Evolutionary conservation across 2,329 filamentous ascomycete genomes (phyloP).

Genomic region (Xylariaceae sp.): DNA sequence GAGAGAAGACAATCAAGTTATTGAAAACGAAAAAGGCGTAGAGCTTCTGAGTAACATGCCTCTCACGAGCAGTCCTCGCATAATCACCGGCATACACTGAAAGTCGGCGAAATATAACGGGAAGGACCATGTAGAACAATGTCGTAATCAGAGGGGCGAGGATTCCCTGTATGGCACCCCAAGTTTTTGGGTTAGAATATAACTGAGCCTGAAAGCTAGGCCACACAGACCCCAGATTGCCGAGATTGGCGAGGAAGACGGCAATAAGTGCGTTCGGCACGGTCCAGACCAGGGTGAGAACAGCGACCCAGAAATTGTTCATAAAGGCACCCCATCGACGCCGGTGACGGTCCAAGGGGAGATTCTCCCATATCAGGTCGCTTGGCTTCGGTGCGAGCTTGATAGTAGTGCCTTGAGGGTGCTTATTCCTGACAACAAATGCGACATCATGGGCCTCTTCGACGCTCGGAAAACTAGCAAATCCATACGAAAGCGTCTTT

Average conservation of each 20-base stretch:
- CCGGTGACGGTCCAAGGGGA: slow-evolving; percentile 63
- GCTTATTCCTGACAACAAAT: slow-evolving; percentile 78
- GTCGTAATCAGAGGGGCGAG: slow-evolving; percentile 85
- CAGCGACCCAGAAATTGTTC: slow-evolving; percentile 61
- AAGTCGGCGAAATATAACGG: slow-evolving; percentile 87
- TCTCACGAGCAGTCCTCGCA: slow-evolving; percentile 87
- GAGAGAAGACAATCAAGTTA: slow-evolving; percentile 88
- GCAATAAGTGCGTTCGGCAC: slow-evolving; percentile 91
- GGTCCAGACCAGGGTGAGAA: slow-evolving; percentile 85
- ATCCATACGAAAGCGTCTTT: slow-evolving; percentile 89
- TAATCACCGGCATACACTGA: slow-evolving; percentile 82
- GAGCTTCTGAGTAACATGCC: slow-evolving; percentile 85
- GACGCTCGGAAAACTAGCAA: slow-evolving; percentile 88
- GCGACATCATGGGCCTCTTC: slow-evolving; percentile 85
- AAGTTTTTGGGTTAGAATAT: slow-evolving; percentile 65
- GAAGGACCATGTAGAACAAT: slow-evolving; percentile 82
- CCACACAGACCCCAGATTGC: slow-evolving; percentile 82
- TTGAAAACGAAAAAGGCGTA: slow-evolving; percentile 97
- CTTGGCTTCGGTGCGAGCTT: slow-evolving; percentile 81
- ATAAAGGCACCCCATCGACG: slow-evolving; percentile 74
- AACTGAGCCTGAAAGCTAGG: slow-evolving; percentile 71
- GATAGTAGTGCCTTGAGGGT: slow-evolving; percentile 77
- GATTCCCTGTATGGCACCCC: slow-evolving; percentile 90
- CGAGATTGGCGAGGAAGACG: slow-evolving; percentile 85
- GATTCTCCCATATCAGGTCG: slow-evolving; percentile 85